Evolutionary conservation across 257 asterid species (phyloP).

Genomic region (Rubia yunnanensis): DNA sequence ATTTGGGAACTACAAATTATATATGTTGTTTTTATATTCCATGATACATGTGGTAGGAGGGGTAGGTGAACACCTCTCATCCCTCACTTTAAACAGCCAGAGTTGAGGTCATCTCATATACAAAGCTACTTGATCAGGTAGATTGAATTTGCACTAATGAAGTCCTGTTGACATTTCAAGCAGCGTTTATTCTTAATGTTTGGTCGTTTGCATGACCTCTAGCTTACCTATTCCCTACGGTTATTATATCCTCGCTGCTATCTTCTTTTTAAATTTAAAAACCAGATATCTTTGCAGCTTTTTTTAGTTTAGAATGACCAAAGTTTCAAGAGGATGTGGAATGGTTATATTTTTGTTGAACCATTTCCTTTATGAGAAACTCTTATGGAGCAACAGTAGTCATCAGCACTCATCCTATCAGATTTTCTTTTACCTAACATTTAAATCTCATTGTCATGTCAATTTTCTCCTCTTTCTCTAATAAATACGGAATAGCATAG

Average conservation of each 20-base stretch:
- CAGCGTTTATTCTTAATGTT: neutral
- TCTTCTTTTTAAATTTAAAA: neutral
- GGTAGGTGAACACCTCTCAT: slow-evolving; percentile 77
- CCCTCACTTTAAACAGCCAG: slow-evolving; percentile 72
- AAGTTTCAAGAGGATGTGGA: neutral
- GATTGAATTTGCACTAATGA: slow-evolving; percentile 3
- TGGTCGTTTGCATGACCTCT: neutral
- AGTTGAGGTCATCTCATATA: slow-evolving; percentile 60
- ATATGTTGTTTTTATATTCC: neutral
- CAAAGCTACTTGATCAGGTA: slow-evolving; percentile 70
- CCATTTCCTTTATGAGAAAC: neutral
- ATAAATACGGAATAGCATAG: neutral
- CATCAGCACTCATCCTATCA: too few species aligned
- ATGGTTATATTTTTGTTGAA: neutral
- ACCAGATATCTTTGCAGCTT: neutral
- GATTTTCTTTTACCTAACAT: neutral
- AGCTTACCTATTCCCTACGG: neutral
- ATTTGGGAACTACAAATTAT: neutral
- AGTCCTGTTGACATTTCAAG: slow-evolving; percentile 1
- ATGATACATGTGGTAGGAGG: slow-evolving; percentile 81
- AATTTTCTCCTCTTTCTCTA: too few species aligned
- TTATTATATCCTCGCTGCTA: neutral
- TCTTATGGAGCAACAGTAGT: neutral
- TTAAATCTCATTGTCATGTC: neutral
- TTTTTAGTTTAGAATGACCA: neutral